A percentile compares a stretch with the other conserved stretches of the same genome.
These are phyloP conservation scores for Fusarium sp. DNA, from an alignment of 2,329 filamentous ascomycete species.

Conservation along the genomic window DNA sequence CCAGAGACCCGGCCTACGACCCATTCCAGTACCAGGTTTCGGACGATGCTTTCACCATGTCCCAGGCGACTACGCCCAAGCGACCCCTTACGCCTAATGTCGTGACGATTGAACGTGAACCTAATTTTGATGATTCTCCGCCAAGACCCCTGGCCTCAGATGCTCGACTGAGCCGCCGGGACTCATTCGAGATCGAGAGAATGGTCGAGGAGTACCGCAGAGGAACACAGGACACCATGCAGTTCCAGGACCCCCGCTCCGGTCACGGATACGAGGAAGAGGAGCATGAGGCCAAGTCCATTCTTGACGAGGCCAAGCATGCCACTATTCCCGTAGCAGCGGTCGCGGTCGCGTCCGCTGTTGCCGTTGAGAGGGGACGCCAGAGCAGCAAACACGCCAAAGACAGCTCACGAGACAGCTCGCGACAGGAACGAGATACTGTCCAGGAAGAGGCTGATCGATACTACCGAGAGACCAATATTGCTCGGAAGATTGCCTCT, in stretches of 20 bases:
- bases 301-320: conserved; percentile 60
- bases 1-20: conserved; percentile 56
- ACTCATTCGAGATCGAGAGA: conserved; percentile 61
- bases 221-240: conserved; percentile 30
- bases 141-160: conserved; percentile 43
- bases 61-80: conserved; percentile 53
- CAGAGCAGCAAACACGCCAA: neutral
- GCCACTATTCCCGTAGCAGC: conserved; percentile 62
- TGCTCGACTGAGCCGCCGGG: conserved; percentile 60
- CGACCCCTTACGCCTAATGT: conserved; percentile 63
- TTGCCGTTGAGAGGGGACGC: conserved; percentile 56
- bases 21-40: conserved; percentile 70
- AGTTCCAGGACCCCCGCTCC: conserved; percentile 35
- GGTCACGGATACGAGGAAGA: conserved; percentile 51
- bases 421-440: conserved; percentile 54
- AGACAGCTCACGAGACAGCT: conserved; percentile 46
- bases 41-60: conserved; percentile 64
- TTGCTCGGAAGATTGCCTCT: conserved; percentile 65
- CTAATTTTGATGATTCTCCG: conserved; percentile 58
- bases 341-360: conserved; percentile 60
- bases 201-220: conserved; percentile 48
- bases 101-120: conserved; percentile 66
- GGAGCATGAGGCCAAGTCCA: conserved; percentile 57
- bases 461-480: conserved; percentile 66
- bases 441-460: conserved; percentile 70